phyloP scores from a whole-genome alignment of 495 filamentous ascomycete species.

The Cladorrhinum samala region DNA sequence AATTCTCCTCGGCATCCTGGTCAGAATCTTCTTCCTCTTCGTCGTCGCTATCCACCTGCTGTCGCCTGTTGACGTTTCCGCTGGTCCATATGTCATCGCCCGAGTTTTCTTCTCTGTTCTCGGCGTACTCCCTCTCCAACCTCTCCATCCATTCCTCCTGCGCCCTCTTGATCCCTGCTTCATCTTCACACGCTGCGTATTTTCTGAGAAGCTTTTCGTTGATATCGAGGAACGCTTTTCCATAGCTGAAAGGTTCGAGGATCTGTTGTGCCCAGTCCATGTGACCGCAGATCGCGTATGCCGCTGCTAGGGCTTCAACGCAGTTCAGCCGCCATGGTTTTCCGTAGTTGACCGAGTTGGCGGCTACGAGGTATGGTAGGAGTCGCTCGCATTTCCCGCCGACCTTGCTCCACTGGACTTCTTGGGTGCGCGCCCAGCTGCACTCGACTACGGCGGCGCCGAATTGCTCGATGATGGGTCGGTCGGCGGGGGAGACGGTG shows the following conservation, averaged over 20 bases:
- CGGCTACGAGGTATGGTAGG: conserved; percentile 91
- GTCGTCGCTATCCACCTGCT: conserved; percentile 48
- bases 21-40: conserved; percentile 41
- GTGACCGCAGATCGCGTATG: conserved; percentile 88
- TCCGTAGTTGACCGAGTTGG: conserved; percentile 96
- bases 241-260: conserved; percentile 80
- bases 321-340: conserved; percentile 92
- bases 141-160: conserved; percentile 83
- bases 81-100: conserved; percentile 71
- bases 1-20: conserved; percentile 29
- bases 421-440: conserved; percentile 86
- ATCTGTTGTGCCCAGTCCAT: conserved; percentile 82
- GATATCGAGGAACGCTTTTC: conserved; percentile 79
- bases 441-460: conserved; percentile 96
- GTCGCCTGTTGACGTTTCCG: conserved; percentile 74
- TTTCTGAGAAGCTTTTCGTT: conserved; percentile 74
- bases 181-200: conserved; percentile 76
- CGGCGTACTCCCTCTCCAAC: conserved; percentile 82
- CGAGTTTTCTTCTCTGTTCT: conserved; percentile 62
- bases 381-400: conserved; percentile 92
- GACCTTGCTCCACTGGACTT: conserved; percentile 85
- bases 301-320: conserved; percentile 87
- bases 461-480: conserved; percentile 70
- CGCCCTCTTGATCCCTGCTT: conserved; percentile 80
- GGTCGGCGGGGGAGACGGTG: conserved; percentile 74